Percentiles rank a stretch among this genome's conserved stretches.
Evolutionary conservation across 1,139 yeast genomes (phyloP).

Genomic region (Zygoascus meyerae): DNA sequence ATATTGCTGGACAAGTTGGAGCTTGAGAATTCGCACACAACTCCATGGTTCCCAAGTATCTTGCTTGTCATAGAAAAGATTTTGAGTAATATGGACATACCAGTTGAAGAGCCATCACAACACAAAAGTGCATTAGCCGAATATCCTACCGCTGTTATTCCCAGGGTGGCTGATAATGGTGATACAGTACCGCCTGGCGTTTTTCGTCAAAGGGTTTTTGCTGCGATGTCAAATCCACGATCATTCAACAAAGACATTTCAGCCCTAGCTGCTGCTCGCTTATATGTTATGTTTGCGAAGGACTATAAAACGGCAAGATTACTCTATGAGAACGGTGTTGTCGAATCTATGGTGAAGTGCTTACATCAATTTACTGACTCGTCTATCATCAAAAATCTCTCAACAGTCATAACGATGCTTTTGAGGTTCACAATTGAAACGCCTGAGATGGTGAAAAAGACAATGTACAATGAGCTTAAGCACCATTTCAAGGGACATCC

Average conservation of each 20-base stretch:
- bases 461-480: conserved; percentile 38
- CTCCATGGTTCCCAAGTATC: conserved; percentile 31
- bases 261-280: conserved; percentile 47
- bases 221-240: conserved; percentile 38
- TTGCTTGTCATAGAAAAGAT: conserved; percentile 30
- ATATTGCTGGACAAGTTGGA: conserved; percentile 22
- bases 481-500: conserved; percentile 36
- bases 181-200: conserved; percentile 22
- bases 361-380: conserved; percentile 28
- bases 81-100: conserved; percentile 24
- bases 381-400: conserved; percentile 26
- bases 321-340: conserved; percentile 43
- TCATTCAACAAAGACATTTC: conserved; percentile 41
- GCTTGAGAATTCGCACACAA: conserved; percentile 17
- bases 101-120: conserved; percentile 15
- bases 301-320: conserved; percentile 37
- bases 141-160: conserved; percentile 10
- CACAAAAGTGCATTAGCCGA: conserved; percentile 14
- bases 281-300: conserved; percentile 50
- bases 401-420: conserved; percentile 37
- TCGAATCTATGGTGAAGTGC: conserved; percentile 31
- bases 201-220: conserved; percentile 35
- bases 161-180: conserved; percentile 30
- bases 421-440: conserved; percentile 70
- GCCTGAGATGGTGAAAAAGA: conserved; percentile 42